A percentile compares a stretch with the other conserved stretches of the same genome.
These are phyloP conservation scores for Sphagnum tenellum DNA, from an alignment of 225 moss, liverwort and hornwort genomes.

Conservation along the genomic window DNA sequence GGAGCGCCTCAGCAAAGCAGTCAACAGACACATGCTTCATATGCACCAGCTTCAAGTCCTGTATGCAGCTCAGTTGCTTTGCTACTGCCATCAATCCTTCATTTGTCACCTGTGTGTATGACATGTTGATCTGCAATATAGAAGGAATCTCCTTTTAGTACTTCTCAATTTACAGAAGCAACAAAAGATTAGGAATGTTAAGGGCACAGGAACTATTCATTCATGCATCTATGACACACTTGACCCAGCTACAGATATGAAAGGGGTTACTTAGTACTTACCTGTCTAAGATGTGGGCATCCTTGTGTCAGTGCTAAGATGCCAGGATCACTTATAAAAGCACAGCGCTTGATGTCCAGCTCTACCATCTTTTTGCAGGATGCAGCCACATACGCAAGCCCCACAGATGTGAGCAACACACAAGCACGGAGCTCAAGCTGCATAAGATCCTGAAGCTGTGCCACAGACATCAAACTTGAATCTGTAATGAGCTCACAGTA, in stretches of 20 bases:
- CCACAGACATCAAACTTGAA: constrained; percentile 27
- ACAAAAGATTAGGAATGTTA: neutral
- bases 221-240: no score
- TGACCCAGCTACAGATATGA: no score
- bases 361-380: constrained; percentile 11
- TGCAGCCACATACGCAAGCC: constrained; percentile 4
- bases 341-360: constrained; percentile 16
- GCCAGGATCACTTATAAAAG: constrained; percentile 10
- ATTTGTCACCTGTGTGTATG: constrained; percentile 10
- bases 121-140: constrained; percentile 15
- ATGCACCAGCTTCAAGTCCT: constrained; percentile 10
- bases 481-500: constrained; percentile 66
- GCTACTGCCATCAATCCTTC: constrained; percentile 12
- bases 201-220: no score
- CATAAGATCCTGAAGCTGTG: constrained; percentile 11
- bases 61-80: neutral
- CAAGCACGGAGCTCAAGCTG: constrained; percentile 13
- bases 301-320: constrained; percentile 11
- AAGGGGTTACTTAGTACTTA: neutral
- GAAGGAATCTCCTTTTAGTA: neutral
- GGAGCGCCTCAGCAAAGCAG: constrained; percentile 4
- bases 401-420: constrained; percentile 9
- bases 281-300: constrained; percentile 12
- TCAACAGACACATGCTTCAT: constrained; percentile 6
- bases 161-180: neutral